Percentiles rank a stretch among this genome's conserved stretches.
These are phyloP conservation scores for Lepiota brunneoincarnata DNA, from an alignment of 768 basidiomycete genomes.

Conservation along the genomic window DNA sequence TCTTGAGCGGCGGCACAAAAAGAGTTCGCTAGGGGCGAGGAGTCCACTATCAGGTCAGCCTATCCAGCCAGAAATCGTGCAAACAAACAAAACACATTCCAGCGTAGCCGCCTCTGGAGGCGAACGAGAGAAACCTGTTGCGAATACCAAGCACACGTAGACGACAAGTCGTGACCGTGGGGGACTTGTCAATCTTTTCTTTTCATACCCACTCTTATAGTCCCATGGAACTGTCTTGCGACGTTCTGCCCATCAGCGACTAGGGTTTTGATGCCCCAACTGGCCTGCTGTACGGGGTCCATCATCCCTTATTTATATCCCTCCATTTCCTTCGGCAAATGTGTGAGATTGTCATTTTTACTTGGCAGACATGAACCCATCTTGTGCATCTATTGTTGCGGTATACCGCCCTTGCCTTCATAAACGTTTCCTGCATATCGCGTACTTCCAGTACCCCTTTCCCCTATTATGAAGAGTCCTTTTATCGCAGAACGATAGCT, in stretches of 20 bases:
- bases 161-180: not conserved
- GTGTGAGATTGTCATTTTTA: no score
- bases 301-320: constrained; percentile 7
- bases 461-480: no score
- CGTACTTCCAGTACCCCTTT: no score
- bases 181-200: not conserved
- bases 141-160: constrained; percentile 23
- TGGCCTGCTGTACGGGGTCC: not conserved
- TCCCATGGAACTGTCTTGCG: not conserved
- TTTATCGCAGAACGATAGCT: no score
- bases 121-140: constrained; percentile 17
- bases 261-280: not conserved
- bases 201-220: not conserved
- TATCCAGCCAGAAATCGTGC: constrained; percentile 6
- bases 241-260: no score
- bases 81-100: constrained; percentile 1
- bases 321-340: not conserved
- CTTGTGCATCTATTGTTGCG: no score
- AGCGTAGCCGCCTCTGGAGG: constrained; percentile 13
- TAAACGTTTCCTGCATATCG: no score
- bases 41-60: constrained; percentile 13
- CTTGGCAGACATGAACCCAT: no score
- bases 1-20: constrained; percentile 64
- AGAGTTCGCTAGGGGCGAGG: constrained; percentile 23
- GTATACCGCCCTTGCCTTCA: no score